Percentiles rank a stretch among this genome's conserved stretches.
These are phyloP conservation scores for Clonostachys solani DNA, from an alignment of 2,329 filamentous ascomycete species.

Conservation along the genomic window DNA sequence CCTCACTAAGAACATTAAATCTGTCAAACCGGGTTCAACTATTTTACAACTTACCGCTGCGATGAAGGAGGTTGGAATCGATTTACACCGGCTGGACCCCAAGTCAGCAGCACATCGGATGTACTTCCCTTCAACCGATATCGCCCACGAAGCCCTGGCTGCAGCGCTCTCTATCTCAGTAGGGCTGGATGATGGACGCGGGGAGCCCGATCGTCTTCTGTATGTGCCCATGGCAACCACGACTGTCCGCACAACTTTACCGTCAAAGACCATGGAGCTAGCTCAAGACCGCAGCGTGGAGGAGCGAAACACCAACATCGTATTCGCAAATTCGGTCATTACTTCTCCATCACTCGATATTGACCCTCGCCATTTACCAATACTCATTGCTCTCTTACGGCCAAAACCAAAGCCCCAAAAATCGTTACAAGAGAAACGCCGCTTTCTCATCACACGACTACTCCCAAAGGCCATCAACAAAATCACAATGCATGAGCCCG, in stretches of 20 bases:
- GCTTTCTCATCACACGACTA: conserved; percentile 80
- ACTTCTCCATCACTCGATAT: conserved; percentile 94
- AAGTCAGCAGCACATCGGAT: conserved; percentile 94
- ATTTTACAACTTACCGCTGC: conserved; percentile 81
- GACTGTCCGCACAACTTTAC: conserved; percentile 87
- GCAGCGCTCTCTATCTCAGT: conserved; percentile 91
- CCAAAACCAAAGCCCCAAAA: conserved; percentile 34
- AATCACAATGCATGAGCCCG: conserved; percentile 93
- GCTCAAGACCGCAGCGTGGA: conserved; percentile 65
- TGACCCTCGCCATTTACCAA: conserved; percentile 84
- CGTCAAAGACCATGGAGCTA: conserved; percentile 87
- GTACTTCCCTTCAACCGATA: conserved; percentile 92
- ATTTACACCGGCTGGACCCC: conserved; percentile 85
- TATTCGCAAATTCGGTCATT: conserved; percentile 93
- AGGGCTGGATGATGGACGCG: conserved; percentile 85
- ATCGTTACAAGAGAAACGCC: conserved; percentile 39
- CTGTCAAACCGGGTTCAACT: conserved; percentile 60
- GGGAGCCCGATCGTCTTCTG: conserved; percentile 78
- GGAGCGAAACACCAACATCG: conserved; percentile 90
- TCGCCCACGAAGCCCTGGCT: conserved; percentile 90
- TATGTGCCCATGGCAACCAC: conserved; percentile 98
- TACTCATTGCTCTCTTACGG: conserved; percentile 74
- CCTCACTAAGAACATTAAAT: conserved; percentile 73
- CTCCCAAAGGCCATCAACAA: conserved; percentile 93
- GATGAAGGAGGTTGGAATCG: conserved; percentile 94